Evolutionary conservation across 768 basidiomycete species (phyloP), one percentile per base, ranked within the genome.

Genomic region (Tricholoma sp.): DNA sequence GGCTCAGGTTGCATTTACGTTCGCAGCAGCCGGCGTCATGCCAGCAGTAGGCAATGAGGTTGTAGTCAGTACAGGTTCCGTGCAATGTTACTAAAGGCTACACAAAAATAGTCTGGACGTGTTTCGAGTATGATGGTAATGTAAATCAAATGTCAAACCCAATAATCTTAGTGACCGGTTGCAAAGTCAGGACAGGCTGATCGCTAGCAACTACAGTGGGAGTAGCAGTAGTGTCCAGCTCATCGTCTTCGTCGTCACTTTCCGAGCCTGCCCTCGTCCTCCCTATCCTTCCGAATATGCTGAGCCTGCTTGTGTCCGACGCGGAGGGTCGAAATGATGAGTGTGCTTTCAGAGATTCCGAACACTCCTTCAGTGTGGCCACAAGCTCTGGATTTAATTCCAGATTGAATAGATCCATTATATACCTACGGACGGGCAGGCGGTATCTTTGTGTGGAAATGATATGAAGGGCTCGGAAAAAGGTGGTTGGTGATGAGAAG

Each of bases 371-470:
- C 32, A 94, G 74, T 20, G 76, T 73, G 51, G 72, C 73, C 41
- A 87, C 80, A 36, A 86, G 71, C 41, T 85, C 80, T 37, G 76
- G 74, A 61, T 90, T 83, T 52, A 97, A 72, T 39, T 89, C 86
- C 52, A 95, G 73, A 64, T 88, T 89, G 77, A 99, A 99, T 6
- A 98, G 77, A 57, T 99, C 96, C 57, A 98, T 70, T 60, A 98
- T 87, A 69, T 94, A 98, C 55, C 91, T 81, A 47, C 96, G 85
- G 57, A 97, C 94, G 13, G 95, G 92, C 8, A 94, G 81, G 28
- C 94, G 89, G 70, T 93, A 98, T 57, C 91, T 86, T 57, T 91
- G 90, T 1, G 87, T 88, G 2, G 92, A 94, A 56, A 99, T 87
- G 53, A 89, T 85, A 53, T 92, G 88, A 36, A 98, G 76, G 0